Base-by-base conservation (phyloP, 768 basidiomycete genomes). In the Guyanaporus albipodus region DNA sequence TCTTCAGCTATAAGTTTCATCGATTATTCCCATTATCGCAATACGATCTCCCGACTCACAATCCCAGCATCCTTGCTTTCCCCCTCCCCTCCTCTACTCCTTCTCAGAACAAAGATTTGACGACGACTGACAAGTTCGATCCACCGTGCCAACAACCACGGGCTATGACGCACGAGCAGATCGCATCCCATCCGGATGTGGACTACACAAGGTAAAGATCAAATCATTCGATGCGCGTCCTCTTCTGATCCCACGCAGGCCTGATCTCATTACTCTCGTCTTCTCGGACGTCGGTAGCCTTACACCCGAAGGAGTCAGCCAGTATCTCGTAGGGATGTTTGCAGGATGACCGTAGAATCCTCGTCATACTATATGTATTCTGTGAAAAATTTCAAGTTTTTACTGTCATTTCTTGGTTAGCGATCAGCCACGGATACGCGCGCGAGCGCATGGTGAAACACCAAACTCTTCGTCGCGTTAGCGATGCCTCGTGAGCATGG, bases 291-390 rank as follows among this genome's bases (percentile, higher is more conserved):
- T 97, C 33, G 95, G 95, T 18, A 89, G 90, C 57, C 74, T 94
- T 52, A 92, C 91, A 18, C 91, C 93, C 26, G 88, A 91, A 69
- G 88, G 89, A 48, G 91, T 96, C 54, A 93, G 90, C 68, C 91
- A 93, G 66, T 94, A 94, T 65, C 77, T 96, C 35, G 93, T 96
- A 48, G 91, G 90, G 54, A 92, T 94, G 84, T 95, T 91, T 71
- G 85, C 87, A 53, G 87, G 82, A 56, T 86, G 61, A 71, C 35
- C 42, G 42, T 33, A 41, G 22, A 41, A 14, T 17, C 9, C 23
- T 35, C 22, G 43, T 23, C 29, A 32, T n/a, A 28, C 38, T 49
- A 32, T 11, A 42, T 48, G 43, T 49, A 52, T 51, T 47, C 21
- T 45, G 40, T 38, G 21, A 47, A 35, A 49, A 36, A 50, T 43